A percentile compares a stretch with the other conserved stretches of the same genome.
Conservation (phyloP, 1,139 yeast genomes). For the Yamadazyma spencermartinsiae region DNA sequence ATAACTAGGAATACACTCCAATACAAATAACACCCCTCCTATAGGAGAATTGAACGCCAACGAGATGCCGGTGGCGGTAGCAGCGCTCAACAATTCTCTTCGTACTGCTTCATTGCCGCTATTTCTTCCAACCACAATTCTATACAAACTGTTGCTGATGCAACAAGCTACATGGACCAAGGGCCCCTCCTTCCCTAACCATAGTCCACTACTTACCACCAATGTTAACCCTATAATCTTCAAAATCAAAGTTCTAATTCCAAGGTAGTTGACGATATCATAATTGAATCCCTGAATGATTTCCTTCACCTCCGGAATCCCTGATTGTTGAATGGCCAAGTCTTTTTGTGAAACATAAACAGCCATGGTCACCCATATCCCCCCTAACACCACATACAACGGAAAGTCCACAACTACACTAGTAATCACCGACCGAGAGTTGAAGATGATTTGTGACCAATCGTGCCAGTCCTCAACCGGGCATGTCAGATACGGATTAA, state of each 20-base stretch:
- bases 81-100: slow-evolving; percentile 74
- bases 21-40: slow-evolving; percentile 87
- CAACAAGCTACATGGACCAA: slow-evolving; percentile 85
- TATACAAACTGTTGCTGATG: slow-evolving; percentile 37
- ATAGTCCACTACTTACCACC: slow-evolving; percentile 78
- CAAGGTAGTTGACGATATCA: slow-evolving; percentile 43
- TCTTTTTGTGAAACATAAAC: slow-evolving; percentile 35
- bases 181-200: slow-evolving; percentile 95
- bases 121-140: slow-evolving; percentile 35
- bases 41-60: slow-evolving; percentile 94
- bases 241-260: slow-evolving; percentile 44
- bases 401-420: slow-evolving; percentile 37
- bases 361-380: slow-evolving; percentile 27
- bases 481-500: slow-evolving; percentile 48
- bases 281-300: slow-evolving; percentile 62
- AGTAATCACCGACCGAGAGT: slow-evolving; percentile 19
- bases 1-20: slow-evolving; percentile 70
- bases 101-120: slow-evolving; percentile 52
- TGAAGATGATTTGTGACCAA: slow-evolving; percentile 38
- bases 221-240: slow-evolving; percentile 58
- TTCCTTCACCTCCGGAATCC: slow-evolving; percentile 69
- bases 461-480: slow-evolving; percentile 44
- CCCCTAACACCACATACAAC: slow-evolving; percentile 33
- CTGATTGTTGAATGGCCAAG: slow-evolving; percentile 57
- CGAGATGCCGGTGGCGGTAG: slow-evolving; percentile 90